These are phyloP conservation scores for Chlamydomonas sp. DNA, from an alignment of 139 green algal species.

Conservation along the genomic window DNA sequence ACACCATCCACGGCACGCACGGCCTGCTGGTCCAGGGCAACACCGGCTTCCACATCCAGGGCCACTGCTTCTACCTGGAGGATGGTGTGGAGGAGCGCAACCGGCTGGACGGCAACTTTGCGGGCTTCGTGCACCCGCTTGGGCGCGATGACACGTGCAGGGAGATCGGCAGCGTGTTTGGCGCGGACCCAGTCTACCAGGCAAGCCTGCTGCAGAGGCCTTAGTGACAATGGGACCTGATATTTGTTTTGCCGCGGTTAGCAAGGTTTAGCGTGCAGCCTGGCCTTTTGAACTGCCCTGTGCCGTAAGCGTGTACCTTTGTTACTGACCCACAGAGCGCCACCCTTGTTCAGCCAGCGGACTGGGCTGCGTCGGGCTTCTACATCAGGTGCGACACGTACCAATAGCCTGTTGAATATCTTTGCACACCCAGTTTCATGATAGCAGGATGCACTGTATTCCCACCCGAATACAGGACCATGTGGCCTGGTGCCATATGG, in stretches of 20 bases:
- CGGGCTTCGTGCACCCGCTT: not conserved
- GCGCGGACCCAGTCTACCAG: not conserved
- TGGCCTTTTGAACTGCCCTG: too few species aligned
- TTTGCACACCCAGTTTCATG: too few species aligned
- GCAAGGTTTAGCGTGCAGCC: too few species aligned
- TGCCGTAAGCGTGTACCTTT: not conserved
- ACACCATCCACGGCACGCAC: slow-evolving; percentile 4
- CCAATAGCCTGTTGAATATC: too few species aligned
- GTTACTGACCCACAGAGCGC: not conserved
- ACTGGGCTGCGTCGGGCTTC: not conserved
- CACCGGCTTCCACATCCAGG: not conserved
- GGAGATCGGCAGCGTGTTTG: not conserved
- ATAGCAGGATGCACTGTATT: too few species aligned
- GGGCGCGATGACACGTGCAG: not conserved
- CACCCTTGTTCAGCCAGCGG: not conserved
- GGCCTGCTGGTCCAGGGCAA: not conserved
- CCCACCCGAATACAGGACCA: too few species aligned
- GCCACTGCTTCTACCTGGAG: not conserved
- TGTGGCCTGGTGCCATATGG: not conserved
- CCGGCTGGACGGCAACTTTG: not conserved
- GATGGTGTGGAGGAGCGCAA: not conserved
- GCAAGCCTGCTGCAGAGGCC: not conserved
- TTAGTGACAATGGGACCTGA: too few species aligned
- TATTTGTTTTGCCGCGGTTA: too few species aligned
- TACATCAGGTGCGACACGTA: not conserved